These are phyloP conservation scores for Alternaria novae-zelandiae DNA, from an alignment of 2,329 filamentous ascomycete genomes.

Conservation along the genomic window DNA sequence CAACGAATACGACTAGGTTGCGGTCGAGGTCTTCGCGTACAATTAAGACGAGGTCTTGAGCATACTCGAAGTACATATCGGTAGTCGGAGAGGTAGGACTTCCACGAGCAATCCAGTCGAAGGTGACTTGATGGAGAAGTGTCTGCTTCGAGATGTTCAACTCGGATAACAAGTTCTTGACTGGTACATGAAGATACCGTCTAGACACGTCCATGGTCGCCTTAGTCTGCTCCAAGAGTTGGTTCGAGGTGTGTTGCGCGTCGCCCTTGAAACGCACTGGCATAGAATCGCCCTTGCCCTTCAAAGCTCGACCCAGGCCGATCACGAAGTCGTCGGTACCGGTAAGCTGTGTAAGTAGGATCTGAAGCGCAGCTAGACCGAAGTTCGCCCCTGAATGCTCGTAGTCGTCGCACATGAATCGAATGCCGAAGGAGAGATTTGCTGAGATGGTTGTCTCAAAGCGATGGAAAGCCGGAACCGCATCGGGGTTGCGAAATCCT, in stretches of 20 bases:
- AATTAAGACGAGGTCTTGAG: background rate
- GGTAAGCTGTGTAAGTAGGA: constrained; percentile 2
- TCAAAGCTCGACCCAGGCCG: background rate
- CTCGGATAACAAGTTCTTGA: background rate
- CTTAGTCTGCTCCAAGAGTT: background rate
- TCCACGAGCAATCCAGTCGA: background rate
- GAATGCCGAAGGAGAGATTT: background rate
- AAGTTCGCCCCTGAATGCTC: background rate
- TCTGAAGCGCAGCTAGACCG: constrained; percentile 1
- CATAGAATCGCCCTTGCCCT: background rate
- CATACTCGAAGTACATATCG: background rate
- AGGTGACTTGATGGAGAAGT: background rate
- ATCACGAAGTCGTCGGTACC: constrained; percentile 4
- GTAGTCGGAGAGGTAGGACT: background rate
- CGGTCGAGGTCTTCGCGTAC: background rate
- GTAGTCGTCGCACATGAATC: background rate
- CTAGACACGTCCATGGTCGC: background rate
- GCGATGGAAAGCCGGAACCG: background rate
- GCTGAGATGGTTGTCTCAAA: background rate
- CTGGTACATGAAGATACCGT: background rate
- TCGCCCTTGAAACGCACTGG: background rate
- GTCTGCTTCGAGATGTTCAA: background rate
- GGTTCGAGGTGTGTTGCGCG: background rate
- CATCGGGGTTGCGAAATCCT: constrained; percentile 1
- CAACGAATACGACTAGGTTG: background rate